These are phyloP conservation scores for Trichoderma breve DNA, from an alignment of 2,329 filamentous ascomycete genomes.

Conservation along the genomic window DNA sequence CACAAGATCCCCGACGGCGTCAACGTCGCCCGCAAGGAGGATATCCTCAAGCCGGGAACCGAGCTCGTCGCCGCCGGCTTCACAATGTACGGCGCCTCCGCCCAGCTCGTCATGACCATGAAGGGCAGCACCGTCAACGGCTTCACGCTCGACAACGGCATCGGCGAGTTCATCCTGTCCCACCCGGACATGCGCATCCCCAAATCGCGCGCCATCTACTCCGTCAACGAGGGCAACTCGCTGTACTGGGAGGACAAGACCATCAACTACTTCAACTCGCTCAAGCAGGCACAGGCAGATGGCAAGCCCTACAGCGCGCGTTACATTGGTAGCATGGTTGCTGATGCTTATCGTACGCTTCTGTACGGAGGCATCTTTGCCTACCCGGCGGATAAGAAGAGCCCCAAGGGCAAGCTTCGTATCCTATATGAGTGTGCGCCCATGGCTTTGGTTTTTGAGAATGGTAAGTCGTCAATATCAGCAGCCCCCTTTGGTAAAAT, in stretches of 20 bases:
- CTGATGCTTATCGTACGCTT: conserved; percentile 93
- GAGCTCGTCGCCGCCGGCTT: conserved; percentile 95
- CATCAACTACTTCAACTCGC: conserved; percentile 81
- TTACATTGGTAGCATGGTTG: conserved; percentile 98
- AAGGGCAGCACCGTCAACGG: conserved; percentile 88
- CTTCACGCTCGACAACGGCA: conserved; percentile 93
- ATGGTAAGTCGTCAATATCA: conserved; percentile 61
- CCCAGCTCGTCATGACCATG: conserved; percentile 97
- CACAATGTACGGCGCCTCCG: conserved; percentile 98
- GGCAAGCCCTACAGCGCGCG: conserved; percentile 91
- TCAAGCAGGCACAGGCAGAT: conserved; percentile 73
- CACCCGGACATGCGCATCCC: conserved; percentile 94
- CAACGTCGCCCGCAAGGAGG: conserved; percentile 72
- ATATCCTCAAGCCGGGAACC: conserved; percentile 84
- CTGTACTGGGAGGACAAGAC: conserved; percentile 91
- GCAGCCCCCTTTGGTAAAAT: not conserved
- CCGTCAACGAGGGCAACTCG: conserved; percentile 97
- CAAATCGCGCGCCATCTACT: conserved; percentile 81
- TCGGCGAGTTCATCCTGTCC: conserved; percentile 98
- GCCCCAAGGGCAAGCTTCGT: conserved; percentile 93
- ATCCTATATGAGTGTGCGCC: conserved; percentile 98
- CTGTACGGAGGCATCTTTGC: conserved; percentile 97
- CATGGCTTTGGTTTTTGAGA: conserved; percentile 99
- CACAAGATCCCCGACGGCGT: conserved; percentile 83
- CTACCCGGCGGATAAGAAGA: conserved; percentile 97